Evolutionary conservation across 2,329 filamentous ascomycete species (phyloP).

Genomic region (Colletotrichum costaricense): DNA sequence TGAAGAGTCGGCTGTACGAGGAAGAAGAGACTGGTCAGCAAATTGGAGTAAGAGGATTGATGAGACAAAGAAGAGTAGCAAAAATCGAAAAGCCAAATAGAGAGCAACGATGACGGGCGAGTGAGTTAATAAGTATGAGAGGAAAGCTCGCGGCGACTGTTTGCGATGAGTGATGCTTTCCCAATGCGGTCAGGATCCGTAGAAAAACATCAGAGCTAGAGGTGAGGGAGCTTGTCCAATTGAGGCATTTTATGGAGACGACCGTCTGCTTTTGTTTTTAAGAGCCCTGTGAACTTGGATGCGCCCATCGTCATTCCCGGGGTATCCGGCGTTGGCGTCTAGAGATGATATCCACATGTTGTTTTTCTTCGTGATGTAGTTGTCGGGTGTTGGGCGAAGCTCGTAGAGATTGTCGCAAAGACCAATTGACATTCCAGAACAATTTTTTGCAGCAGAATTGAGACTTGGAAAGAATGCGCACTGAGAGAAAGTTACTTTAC

Average conservation of each 20-base stretch:
- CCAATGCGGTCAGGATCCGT: not conserved
- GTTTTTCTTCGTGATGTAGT: not conserved
- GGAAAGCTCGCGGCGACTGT: conserved; percentile 22
- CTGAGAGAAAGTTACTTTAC: conserved; percentile 27
- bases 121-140: conserved; percentile 28
- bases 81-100: not conserved
- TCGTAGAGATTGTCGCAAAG: not conserved
- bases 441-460: not conserved
- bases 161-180: not conserved
- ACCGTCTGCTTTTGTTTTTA: not conserved
- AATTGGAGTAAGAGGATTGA: not conserved
- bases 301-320: conserved; percentile 28
- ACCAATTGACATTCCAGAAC: not conserved
- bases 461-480: not conserved
- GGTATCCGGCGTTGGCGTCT: conserved; percentile 24
- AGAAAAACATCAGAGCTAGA: conserved; percentile 3
- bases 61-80: no score
- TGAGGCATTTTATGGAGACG: conserved; percentile 32
- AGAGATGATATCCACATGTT: conserved; percentile 4
- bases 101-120: not conserved
- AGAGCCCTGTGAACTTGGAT: conserved; percentile 5
- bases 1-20: conserved; percentile 24
- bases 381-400: not conserved
- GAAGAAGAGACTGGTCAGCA: conserved; percentile 9
- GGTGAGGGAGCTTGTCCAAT: conserved; percentile 19